Evolutionary conservation across 1,284 basidiomycete genomes (phyloP).

Genomic region (Trametes sp.): DNA sequence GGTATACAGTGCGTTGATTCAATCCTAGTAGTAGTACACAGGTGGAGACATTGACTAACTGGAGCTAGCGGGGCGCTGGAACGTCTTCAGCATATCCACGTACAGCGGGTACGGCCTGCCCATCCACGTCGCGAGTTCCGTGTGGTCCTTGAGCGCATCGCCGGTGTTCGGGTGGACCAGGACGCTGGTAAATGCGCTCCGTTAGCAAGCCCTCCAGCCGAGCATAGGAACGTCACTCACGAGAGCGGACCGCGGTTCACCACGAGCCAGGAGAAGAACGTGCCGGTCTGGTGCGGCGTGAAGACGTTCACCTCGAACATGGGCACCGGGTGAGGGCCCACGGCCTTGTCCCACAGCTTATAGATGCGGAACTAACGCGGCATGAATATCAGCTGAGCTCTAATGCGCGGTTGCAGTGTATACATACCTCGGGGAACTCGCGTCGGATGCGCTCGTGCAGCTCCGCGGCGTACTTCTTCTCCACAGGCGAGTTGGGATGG

Average conservation of each 20-base stretch:
- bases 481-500: slow-evolving; percentile 53
- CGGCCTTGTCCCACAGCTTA: slow-evolving; percentile 66
- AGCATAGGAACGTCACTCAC: slow-evolving; percentile 47
- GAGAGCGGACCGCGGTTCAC: slow-evolving; percentile 72
- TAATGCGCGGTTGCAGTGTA: not conserved
- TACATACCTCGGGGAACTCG: slow-evolving; percentile 74
- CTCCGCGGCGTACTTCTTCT: slow-evolving; percentile 60
- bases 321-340: slow-evolving; percentile 70
- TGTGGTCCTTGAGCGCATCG: slow-evolving; percentile 66
- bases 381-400: not conserved
- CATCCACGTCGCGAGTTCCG: slow-evolving; percentile 73
- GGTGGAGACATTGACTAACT: no score
- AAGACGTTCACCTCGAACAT: slow-evolving; percentile 80
- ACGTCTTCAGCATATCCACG: slow-evolving; percentile 28
- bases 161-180: slow-evolving; percentile 79
- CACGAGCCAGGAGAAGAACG: slow-evolving; percentile 69
- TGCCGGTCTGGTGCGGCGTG: slow-evolving; percentile 68
- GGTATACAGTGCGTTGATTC: no score
- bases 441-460: slow-evolving; percentile 68
- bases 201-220: not conserved
- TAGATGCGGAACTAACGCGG: slow-evolving; percentile 64
- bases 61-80: no score
- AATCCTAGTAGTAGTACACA: no score
- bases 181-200: slow-evolving; percentile 50
- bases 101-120: slow-evolving; percentile 65